Conservation (phyloP, 2,329 filamentous ascomycete genomes). For the Talaromyces sp. region DNA sequence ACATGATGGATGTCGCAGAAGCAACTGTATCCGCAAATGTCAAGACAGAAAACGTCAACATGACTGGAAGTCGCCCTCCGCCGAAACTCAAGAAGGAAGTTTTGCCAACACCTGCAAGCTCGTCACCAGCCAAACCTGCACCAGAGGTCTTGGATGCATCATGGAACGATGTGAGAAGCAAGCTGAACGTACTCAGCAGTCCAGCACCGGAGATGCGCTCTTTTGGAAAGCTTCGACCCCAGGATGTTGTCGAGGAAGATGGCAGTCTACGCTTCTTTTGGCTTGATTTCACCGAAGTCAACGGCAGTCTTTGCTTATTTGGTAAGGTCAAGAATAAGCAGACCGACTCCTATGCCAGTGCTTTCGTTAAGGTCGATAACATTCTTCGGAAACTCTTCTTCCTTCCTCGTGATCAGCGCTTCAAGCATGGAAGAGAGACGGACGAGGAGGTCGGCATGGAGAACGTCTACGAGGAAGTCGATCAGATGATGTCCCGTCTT, state of each 20-base stretch:
- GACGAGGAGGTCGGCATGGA: slow-evolving; percentile 80
- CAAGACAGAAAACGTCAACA: slow-evolving; percentile 74
- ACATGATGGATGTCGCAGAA: slow-evolving; percentile 84
- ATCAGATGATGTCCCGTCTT: slow-evolving; percentile 82
- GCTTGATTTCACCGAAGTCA: slow-evolving; percentile 93
- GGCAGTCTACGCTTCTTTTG: slow-evolving; percentile 94
- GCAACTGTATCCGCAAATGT: slow-evolving; percentile 66
- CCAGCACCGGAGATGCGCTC: slow-evolving; percentile 63
- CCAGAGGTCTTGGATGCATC: slow-evolving; percentile 72
- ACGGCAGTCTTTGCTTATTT: slow-evolving; percentile 89
- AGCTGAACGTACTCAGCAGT: slow-evolving; percentile 81
- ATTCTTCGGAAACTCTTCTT: slow-evolving; percentile 92
- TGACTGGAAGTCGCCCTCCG: slow-evolving; percentile 75
- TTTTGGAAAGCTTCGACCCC: slow-evolving; percentile 79
- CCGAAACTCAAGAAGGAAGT: slow-evolving; percentile 72
- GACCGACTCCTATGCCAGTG: slow-evolving; percentile 77
- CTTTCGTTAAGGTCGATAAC: slow-evolving; percentile 95
- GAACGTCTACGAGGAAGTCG: slow-evolving; percentile 88
- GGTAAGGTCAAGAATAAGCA: slow-evolving; percentile 94
- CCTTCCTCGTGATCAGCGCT: slow-evolving; percentile 71
- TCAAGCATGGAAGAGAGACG: slow-evolving; percentile 66
- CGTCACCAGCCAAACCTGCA: slow-evolving; percentile 69
- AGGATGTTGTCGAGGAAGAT: slow-evolving; percentile 89
- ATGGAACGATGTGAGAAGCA: slow-evolving; percentile 86
- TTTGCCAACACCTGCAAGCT: slow-evolving; percentile 72